phyloP scores from a whole-genome alignment of 352 stramenopile genomes.

The Globisporangium echinulatum region DNA sequence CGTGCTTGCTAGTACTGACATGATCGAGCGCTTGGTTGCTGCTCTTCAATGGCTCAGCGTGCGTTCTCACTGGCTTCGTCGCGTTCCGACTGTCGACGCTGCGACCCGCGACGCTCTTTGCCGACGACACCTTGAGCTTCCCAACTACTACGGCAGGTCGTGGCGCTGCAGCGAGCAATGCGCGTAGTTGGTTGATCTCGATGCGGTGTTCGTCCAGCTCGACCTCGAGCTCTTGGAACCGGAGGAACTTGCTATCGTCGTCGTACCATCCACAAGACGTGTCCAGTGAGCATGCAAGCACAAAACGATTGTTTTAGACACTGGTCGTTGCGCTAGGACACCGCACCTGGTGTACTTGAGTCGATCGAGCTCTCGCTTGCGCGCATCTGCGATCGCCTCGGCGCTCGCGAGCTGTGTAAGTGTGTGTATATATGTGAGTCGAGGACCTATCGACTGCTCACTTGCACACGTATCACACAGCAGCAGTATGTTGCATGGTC shows the following conservation, averaged over 20 bases:
- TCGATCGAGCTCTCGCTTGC: slow-evolving; percentile 44
- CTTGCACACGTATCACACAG: too few relatives aligned
- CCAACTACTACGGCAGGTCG: slow-evolving; percentile 19
- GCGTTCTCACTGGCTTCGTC: neutral
- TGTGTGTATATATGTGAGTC: too few relatives aligned
- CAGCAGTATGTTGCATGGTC: neutral
- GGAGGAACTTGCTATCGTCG: slow-evolving; percentile 55
- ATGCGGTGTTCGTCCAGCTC: slow-evolving; percentile 52
- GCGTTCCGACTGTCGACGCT: neutral
- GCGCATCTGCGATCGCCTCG: slow-evolving; percentile 51
- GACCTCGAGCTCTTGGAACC: slow-evolving; percentile 52
- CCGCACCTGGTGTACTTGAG: slow-evolving; percentile 51
- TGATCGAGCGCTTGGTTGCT: neutral
- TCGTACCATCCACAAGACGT: neutral
- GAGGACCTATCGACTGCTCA: too few relatives aligned
- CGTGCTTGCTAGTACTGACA: neutral
- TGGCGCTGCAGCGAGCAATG: slow-evolving; percentile 14
- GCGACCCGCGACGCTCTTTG: neutral
- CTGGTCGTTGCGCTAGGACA: neutral
- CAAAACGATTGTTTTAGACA: neutral
- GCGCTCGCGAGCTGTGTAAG: slow-evolving; percentile 28
- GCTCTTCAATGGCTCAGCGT: neutral
- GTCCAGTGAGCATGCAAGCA: neutral
- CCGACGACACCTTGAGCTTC: slow-evolving; percentile 36
- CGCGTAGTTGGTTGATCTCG: slow-evolving; percentile 46